Conservation (phyloP, 306 rosid genomes). For the Citrullus amarus region DNA sequence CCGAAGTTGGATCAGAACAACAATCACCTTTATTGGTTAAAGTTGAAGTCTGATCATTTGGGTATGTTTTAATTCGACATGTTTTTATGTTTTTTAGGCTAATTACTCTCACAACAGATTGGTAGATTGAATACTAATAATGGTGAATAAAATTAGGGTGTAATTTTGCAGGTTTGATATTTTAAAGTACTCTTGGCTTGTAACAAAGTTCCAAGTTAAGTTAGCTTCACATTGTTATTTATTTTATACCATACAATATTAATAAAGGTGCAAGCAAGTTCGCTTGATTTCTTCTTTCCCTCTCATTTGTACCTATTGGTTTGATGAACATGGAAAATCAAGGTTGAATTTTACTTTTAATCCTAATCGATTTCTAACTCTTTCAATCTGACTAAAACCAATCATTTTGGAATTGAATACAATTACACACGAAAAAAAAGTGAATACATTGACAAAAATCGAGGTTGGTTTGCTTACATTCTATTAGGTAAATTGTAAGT, state of each 20-base stretch:
- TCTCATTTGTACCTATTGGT: background rate
- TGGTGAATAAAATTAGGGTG: background rate
- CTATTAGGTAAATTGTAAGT: too few species aligned
- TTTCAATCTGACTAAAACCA: too few species aligned
- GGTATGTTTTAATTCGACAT: too few species aligned
- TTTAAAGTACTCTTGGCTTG: background rate
- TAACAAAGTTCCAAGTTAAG: background rate
- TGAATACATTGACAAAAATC: too few species aligned
- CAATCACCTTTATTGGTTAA: background rate
- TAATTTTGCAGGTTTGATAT: background rate
- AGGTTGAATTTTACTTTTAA: background rate
- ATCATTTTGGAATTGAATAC: too few species aligned
- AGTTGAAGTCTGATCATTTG: background rate
- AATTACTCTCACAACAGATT: too few species aligned
- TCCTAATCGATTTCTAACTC: too few species aligned
- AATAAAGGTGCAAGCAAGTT: background rate
- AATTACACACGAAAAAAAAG: too few species aligned
- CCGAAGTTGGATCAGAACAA: background rate
- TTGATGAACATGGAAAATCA: background rate
- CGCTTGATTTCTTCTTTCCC: background rate
- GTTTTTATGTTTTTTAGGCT: too few species aligned
- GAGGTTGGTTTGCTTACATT: too few species aligned
- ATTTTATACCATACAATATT: background rate
- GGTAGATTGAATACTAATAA: background rate
- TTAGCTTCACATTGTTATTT: background rate